Evolutionary conservation across 495 filamentous ascomycete genomes (phyloP).

Genomic region (Rhizodiscina lignyota): DNA sequence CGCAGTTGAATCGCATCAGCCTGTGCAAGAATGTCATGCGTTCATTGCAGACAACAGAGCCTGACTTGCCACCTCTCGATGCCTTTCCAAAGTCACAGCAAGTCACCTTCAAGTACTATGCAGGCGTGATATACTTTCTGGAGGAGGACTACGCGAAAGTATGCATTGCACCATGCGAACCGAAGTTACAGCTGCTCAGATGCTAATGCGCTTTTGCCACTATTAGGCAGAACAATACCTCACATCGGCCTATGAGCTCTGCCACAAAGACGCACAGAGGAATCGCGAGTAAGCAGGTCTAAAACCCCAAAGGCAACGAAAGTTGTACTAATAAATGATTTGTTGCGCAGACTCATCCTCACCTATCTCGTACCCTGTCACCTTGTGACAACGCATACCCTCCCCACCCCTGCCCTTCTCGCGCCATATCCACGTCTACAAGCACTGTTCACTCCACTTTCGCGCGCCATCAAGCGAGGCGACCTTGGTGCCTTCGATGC

Average conservation of each 20-base stretch:
- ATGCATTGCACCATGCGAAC: conserved; percentile 6
- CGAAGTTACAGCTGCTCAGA: neutral
- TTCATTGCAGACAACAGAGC: conserved; percentile 52
- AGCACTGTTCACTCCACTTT: conserved; percentile 59
- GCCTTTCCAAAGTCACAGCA: conserved; percentile 73
- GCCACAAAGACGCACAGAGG: conserved; percentile 47
- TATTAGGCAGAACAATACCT: conserved; percentile 63
- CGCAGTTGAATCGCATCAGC: conserved; percentile 61
- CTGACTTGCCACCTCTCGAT: conserved; percentile 60
- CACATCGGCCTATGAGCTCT: conserved; percentile 58
- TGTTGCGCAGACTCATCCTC: conserved; percentile 53
- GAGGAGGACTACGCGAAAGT: conserved; percentile 80
- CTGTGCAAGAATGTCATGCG: conserved; percentile 81
- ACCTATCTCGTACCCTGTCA: conserved; percentile 89
- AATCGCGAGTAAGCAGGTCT: conserved; percentile 58
- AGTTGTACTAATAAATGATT: neutral
- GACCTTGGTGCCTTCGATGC: conserved; percentile 73
- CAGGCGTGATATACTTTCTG: conserved; percentile 75
- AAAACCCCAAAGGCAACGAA: neutral
- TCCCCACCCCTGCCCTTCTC: conserved; percentile 58
- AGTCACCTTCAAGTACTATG: conserved; percentile 94
- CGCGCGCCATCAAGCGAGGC: conserved; percentile 58
- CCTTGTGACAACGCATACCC: conserved; percentile 67
- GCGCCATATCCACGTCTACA: conserved; percentile 61
- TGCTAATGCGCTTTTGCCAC: conserved; percentile 1